phyloP scores from a whole-genome alignment of 257 asterid species.

The Jaltomata sinuosa region DNA sequence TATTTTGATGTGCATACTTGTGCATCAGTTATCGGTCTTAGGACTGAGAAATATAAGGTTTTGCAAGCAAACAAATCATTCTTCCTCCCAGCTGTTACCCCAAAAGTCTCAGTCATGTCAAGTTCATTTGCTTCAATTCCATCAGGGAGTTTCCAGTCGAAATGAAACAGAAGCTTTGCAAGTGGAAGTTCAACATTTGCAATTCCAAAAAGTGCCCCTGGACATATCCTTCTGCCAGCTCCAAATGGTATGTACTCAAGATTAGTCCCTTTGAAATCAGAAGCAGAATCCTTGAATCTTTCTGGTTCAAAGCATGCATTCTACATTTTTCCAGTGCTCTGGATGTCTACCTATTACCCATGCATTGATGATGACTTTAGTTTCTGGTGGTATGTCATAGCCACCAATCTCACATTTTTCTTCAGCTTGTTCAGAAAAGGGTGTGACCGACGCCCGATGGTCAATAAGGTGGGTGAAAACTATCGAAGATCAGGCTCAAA shows the following conservation, averaged over 20 bases:
- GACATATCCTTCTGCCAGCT: background rate
- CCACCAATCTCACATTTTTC: background rate
- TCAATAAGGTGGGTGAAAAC: no score
- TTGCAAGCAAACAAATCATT: background rate
- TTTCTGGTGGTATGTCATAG: background rate
- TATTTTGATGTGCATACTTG: background rate
- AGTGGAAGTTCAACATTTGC: background rate
- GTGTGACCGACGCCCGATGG: no score
- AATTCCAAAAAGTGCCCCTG: background rate
- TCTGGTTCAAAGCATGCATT: background rate
- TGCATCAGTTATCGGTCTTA: background rate
- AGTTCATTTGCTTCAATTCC: background rate
- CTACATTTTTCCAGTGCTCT: background rate
- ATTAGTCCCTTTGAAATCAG: background rate
- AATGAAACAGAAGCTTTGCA: background rate
- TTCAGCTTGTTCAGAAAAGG: no score
- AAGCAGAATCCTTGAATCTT: background rate
- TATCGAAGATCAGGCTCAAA: no score
- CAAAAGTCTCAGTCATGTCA: constrained; percentile 1
- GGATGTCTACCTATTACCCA: background rate
- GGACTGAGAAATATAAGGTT: background rate
- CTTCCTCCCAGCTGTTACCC: background rate
- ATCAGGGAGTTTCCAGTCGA: background rate
- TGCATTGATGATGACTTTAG: background rate
- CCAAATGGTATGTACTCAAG: background rate